phyloP scores from a whole-genome alignment of 805 yeast species.

The Yarrowia alimentaria region DNA sequence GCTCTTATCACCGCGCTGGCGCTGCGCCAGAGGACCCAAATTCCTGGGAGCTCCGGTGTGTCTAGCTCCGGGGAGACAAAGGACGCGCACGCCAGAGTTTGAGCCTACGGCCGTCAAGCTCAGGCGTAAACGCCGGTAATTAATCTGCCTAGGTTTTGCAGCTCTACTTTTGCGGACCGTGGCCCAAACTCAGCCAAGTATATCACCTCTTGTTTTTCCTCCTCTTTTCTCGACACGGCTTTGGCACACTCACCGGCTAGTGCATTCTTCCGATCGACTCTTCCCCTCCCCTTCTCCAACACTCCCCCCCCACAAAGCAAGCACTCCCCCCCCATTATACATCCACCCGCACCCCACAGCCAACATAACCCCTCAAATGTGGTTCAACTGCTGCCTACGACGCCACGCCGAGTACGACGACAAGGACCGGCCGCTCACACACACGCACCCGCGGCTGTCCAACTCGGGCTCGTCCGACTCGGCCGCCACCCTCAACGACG shows the following conservation, averaged over 20 bases:
- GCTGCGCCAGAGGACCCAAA: conserved; percentile 9
- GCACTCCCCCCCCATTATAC: no score
- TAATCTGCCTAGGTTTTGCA: conserved; percentile 21
- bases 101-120: conserved; percentile 3
- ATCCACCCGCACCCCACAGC: no score
- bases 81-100: no score
- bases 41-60: conserved; percentile 21
- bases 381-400: conserved; percentile 25
- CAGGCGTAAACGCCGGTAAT: conserved; percentile 26
- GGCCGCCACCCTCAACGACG: conserved; percentile 19
- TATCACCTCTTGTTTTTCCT: conserved; percentile 17
- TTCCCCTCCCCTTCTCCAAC: neutral
- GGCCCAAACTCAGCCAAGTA: conserved; percentile 19
- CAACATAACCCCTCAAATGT: no score
- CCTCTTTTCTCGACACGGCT: conserved; percentile 1
- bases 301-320: no score
- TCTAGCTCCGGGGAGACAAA: conserved; percentile 20
- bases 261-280: no score
- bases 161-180: conserved; percentile 25
- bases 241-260: no score
- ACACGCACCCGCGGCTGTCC: conserved; percentile 19
- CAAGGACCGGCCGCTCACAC: conserved; percentile 12
- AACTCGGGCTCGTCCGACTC: conserved; percentile 22
- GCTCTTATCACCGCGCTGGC: conserved; percentile 22
- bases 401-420: conserved; percentile 23